These are phyloP conservation scores for Eleusine coracana DNA, from an alignment of 176 grass and related monocot species.

Conservation along the genomic window DNA sequence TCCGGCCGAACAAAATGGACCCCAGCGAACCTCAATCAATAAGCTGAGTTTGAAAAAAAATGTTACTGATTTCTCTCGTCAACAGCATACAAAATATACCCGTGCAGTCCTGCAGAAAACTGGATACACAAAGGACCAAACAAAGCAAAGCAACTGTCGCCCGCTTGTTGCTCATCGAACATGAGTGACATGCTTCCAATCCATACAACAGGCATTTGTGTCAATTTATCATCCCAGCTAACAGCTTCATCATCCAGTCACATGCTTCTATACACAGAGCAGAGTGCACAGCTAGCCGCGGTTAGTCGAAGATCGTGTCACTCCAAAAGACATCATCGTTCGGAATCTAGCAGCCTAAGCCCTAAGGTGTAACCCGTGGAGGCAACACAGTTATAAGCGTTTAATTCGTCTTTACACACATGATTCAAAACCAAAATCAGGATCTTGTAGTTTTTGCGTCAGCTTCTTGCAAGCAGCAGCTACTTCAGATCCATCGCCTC, in stretches of 20 bases:
- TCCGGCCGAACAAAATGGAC: too few relatives aligned
- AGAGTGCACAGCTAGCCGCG: not conserved
- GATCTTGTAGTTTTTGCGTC: constrained; percentile 5
- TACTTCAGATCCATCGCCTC: constrained; percentile 25
- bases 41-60: too few relatives aligned
- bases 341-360: not conserved
- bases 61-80: too few relatives aligned
- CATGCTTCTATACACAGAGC: not conserved
- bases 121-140: not conserved
- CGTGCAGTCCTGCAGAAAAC: not conserved
- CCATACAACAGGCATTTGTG: not conserved
- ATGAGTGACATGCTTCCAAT: not conserved
- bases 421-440: constrained; percentile 1
- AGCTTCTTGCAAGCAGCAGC: not conserved
- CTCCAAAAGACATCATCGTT: not conserved
- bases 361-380: not conserved
- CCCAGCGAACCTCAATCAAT: too few relatives aligned
- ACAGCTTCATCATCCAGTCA: not conserved
- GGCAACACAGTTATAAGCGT: not conserved
- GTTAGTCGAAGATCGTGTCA: not conserved
- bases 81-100: not conserved
- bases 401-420: not conserved
- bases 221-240: not conserved
- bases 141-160: not conserved
- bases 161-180: not conserved